These are phyloP conservation scores for Aspergillus novoparasiticus DNA, from an alignment of 2,329 filamentous ascomycete genomes.

Conservation along the genomic window DNA sequence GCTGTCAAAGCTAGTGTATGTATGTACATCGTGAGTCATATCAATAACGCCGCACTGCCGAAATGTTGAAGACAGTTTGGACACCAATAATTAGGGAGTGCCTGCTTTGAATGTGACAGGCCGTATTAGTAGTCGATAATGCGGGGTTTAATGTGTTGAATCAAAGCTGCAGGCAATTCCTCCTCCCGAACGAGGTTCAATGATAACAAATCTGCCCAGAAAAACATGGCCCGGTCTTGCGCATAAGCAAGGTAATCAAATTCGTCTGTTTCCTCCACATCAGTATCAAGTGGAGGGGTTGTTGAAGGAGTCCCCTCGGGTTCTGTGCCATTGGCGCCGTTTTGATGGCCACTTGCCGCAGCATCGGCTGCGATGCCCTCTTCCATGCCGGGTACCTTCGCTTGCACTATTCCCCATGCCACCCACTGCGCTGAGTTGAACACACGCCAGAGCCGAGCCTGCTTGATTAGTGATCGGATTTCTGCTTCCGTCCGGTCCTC, in stretches of 20 bases:
- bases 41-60: slow-evolving; percentile 6
- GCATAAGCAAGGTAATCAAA: slow-evolving; percentile 95
- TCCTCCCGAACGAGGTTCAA: slow-evolving; percentile 74
- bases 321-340: slow-evolving; percentile 11
- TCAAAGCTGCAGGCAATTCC: slow-evolving; percentile 73
- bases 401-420: slow-evolving; percentile 95
- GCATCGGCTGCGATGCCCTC: slow-evolving; percentile 33
- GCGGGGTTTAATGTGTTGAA: slow-evolving; percentile 62
- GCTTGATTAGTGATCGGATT: slow-evolving; percentile 71
- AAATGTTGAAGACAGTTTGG: slow-evolving; percentile 3
- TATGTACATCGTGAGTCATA: slow-evolving; percentile 20
- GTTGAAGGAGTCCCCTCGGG: slow-evolving; percentile 15
- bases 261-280: slow-evolving; percentile 66
- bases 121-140: slow-evolving; percentile 61
- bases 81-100: neutral
- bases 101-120: neutral
- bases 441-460: slow-evolving; percentile 81
- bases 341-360: slow-evolving; percentile 21
- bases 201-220: slow-evolving; percentile 86
- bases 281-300: slow-evolving; percentile 43
- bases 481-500: slow-evolving; percentile 68
- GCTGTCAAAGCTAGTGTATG: slow-evolving; percentile 5
- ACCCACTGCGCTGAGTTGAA: slow-evolving; percentile 91
- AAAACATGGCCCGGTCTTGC: slow-evolving; percentile 86
- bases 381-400: slow-evolving; percentile 76